Conservation (phyloP, 345 rosid genomes). For the Luvunga scandens region DNA sequence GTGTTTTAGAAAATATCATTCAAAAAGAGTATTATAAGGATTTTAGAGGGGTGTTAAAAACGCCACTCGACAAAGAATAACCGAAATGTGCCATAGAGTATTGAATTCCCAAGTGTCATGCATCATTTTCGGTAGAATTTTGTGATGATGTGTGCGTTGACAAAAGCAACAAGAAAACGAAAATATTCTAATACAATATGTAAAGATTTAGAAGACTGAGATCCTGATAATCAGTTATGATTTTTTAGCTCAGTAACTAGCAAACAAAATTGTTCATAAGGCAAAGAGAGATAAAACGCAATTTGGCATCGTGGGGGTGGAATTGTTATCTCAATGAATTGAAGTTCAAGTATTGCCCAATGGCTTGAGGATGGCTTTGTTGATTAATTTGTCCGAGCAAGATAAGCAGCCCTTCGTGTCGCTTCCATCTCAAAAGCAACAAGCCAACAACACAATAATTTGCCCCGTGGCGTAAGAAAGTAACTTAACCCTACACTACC, state of each 20-base stretch:
- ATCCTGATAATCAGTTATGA: too few species aligned
- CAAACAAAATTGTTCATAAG: background rate
- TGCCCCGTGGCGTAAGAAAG: background rate
- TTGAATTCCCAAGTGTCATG: too few species aligned
- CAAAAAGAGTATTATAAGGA: too few species aligned
- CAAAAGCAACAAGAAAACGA: too few species aligned
- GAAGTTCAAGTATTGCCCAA: background rate
- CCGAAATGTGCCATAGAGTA: too few species aligned
- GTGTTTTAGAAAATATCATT: too few species aligned
- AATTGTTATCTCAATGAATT: background rate
- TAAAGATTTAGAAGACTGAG: too few species aligned
- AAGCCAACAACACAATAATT: background rate
- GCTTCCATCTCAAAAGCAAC: background rate
- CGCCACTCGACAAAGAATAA: too few species aligned
- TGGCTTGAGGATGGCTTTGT: background rate
- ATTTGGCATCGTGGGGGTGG: background rate
- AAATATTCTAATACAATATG: too few species aligned
- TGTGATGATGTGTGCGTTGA: too few species aligned
- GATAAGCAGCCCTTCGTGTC: background rate
- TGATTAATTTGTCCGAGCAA: background rate
- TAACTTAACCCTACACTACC: background rate
- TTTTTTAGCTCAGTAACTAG: background rate
- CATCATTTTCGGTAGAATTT: too few species aligned
- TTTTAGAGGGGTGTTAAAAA: too few species aligned
- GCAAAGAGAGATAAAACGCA: background rate